A percentile compares a stretch with the other conserved stretches of the same genome.
These are phyloP conservation scores for Lipomyces spencermartinsiae DNA, from an alignment of 805 yeast genomes.

Conservation along the genomic window DNA sequence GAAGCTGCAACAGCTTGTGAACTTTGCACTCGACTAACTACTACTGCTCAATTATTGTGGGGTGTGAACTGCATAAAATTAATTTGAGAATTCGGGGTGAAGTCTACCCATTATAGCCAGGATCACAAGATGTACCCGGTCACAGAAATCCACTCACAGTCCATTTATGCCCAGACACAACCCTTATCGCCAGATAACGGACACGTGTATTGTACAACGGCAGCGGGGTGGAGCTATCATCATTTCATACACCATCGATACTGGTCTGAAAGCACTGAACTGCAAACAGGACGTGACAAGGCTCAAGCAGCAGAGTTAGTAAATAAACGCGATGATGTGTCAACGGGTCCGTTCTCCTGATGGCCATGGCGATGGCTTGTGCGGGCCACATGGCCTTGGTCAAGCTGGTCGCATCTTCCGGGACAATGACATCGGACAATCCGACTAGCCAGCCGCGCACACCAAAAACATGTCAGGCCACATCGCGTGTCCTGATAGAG, in stretches of 20 bases:
- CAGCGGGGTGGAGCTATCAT: neutral
- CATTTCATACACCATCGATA: neutral
- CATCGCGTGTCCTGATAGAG: neutral
- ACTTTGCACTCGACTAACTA: too few species aligned
- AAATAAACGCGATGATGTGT: neutral
- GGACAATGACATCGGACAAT: neutral
- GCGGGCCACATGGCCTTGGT: constrained; percentile 1
- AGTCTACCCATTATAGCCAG: neutral
- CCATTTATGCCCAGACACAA: neutral
- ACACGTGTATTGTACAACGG: neutral
- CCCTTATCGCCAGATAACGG: neutral
- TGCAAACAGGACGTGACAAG: neutral
- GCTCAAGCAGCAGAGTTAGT: neutral
- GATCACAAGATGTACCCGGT: neutral
- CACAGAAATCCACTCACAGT: neutral
- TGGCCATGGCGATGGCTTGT: neutral
- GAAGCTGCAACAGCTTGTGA: too few species aligned
- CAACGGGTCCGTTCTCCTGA: too few species aligned
- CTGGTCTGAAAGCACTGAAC: neutral
- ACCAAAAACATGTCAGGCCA: neutral
- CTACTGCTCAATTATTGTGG: too few species aligned
- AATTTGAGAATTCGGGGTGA: neutral
- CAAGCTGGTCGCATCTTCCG: too few species aligned
- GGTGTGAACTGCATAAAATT: too few species aligned
- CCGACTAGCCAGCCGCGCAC: neutral